phyloP scores from a whole-genome alignment of 2,329 filamentous ascomycete genomes.

The Tolypocladium endophyticum region DNA sequence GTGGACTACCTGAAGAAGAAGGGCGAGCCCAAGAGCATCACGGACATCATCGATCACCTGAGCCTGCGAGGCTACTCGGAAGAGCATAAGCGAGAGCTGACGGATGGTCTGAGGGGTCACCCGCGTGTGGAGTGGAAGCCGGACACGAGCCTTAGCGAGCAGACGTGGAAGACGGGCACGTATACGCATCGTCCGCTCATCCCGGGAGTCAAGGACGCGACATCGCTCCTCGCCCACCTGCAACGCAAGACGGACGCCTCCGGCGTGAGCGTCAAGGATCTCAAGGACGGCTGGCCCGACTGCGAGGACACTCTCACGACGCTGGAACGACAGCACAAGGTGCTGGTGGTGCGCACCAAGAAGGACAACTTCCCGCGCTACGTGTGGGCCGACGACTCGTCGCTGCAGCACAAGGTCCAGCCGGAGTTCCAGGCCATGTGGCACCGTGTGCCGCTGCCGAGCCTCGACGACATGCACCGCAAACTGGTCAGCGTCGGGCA shows the following conservation, averaged over 20 bases:
- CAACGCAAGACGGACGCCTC: constrained; percentile 73
- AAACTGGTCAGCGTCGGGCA: constrained; percentile 69
- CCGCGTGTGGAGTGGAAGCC: constrained; percentile 47
- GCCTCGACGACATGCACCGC: constrained; percentile 63
- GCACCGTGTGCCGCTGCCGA: constrained; percentile 69
- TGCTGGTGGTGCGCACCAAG: constrained; percentile 81
- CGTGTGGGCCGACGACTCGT: constrained; percentile 83
- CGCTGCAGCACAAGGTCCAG: constrained; percentile 65
- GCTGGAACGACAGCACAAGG: constrained; percentile 66
- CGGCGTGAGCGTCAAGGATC: constrained; percentile 74
- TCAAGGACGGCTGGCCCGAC: constrained; percentile 91
- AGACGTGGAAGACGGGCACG: constrained; percentile 57
- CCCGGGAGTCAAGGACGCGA: constrained; percentile 63
- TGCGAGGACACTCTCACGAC: constrained; percentile 69
- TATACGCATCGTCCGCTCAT: constrained; percentile 80
- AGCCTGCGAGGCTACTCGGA: constrained; percentile 56
- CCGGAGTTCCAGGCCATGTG: constrained; percentile 76
- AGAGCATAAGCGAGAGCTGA: constrained; percentile 52
- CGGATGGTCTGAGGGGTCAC: constrained; percentile 56
- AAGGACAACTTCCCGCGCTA: constrained; percentile 81
- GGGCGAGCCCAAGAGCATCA: constrained; percentile 56
- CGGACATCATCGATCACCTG: constrained; percentile 71
- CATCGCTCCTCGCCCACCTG: constrained; percentile 69
- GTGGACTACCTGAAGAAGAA: constrained; percentile 73
- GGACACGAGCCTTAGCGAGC: constrained; percentile 49